Evolutionary conservation across 495 filamentous ascomycete genomes (phyloP).

Genomic region (Talaromyces borbonicus): DNA sequence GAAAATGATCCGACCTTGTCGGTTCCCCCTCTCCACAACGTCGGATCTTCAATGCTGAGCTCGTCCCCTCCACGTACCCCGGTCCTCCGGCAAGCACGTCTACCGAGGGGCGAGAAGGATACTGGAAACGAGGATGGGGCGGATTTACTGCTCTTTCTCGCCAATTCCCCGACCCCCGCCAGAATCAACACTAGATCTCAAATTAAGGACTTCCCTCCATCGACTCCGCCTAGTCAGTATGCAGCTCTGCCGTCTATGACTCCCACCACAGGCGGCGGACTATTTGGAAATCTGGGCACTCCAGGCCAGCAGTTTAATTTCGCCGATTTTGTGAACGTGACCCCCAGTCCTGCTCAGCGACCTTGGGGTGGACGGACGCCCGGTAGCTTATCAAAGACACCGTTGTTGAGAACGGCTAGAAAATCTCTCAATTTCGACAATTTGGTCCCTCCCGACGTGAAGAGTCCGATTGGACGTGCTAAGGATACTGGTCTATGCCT

Average conservation of each 20-base stretch:
- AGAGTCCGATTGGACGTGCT: constrained; percentile 22
- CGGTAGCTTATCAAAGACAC: constrained; percentile 48
- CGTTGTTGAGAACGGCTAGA: constrained; percentile 46
- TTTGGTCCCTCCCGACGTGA: constrained; percentile 41
- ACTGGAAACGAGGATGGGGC: constrained; percentile 68
- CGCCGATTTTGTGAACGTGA: constrained; percentile 94
- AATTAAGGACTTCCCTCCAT: constrained; percentile 54
- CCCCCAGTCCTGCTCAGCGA: constrained; percentile 86
- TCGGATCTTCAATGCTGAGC: constrained; percentile 41
- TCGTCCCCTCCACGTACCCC: constrained; percentile 79
- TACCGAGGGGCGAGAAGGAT: constrained; percentile 33
- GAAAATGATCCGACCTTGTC: constrained; percentile 66
- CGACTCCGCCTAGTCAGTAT: constrained; percentile 76
- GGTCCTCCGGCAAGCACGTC: constrained; percentile 52
- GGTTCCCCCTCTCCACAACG: constrained; percentile 58
- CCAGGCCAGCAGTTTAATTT: constrained; percentile 76
- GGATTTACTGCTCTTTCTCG: constrained; percentile 83
- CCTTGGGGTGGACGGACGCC: constrained; percentile 57
- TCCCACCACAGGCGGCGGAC: constrained; percentile 61
- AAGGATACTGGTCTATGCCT: constrained; percentile 27
- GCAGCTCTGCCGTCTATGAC: constrained; percentile 54
- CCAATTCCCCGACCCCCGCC: constrained; percentile 84
- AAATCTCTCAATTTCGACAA: constrained; percentile 60
- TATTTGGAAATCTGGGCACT: constrained; percentile 48
- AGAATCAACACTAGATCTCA: constrained; percentile 30